Evolutionary conservation across 1,284 basidiomycete genomes (phyloP).

Genomic region (Prillingera fragicola): DNA sequence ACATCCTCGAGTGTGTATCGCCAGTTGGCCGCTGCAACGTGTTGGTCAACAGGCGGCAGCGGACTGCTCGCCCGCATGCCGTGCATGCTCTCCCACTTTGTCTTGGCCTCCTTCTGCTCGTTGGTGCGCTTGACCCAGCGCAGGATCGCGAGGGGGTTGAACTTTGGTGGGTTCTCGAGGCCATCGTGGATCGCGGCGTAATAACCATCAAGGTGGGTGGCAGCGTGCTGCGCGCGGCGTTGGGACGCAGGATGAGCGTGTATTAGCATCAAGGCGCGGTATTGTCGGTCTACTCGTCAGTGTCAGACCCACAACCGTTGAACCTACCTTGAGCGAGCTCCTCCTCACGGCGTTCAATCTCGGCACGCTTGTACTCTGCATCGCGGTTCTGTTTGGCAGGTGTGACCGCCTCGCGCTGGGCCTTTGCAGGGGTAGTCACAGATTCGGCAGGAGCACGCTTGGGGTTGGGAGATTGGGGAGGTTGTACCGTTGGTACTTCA

Average conservation of each 20-base stretch:
- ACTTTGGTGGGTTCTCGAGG: slow-evolving; percentile 33
- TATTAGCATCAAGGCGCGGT: slow-evolving; percentile 35
- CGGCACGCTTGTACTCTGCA: slow-evolving; percentile 26
- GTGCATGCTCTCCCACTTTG: slow-evolving; percentile 29
- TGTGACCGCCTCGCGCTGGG: too few species aligned
- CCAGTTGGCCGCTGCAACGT: slow-evolving; percentile 23
- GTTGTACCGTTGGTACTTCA: slow-evolving; percentile 2
- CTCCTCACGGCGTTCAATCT: slow-evolving; percentile 34
- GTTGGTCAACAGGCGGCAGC: slow-evolving; percentile 3
- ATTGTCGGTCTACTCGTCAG: slow-evolving; percentile 32
- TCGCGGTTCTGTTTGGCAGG: slow-evolving; percentile 18
- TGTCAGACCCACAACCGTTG: neutral
- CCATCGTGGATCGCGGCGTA: slow-evolving; percentile 41
- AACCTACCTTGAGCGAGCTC: slow-evolving; percentile 40
- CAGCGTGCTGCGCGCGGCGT: slow-evolving; percentile 29
- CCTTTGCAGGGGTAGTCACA: too few species aligned
- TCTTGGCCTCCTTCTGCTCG: slow-evolving; percentile 27
- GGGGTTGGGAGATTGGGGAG: neutral
- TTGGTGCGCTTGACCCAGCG: slow-evolving; percentile 33
- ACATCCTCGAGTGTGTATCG: slow-evolving; percentile 37
- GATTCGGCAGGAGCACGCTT: too few species aligned
- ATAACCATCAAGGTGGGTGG: slow-evolving; percentile 40
- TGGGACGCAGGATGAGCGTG: slow-evolving; percentile 41
- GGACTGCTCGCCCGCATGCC: slow-evolving; percentile 2
- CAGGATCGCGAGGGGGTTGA: slow-evolving; percentile 40